phyloP scores from a whole-genome alignment of 2,329 filamentous ascomycete species.

The Chaetothyriales sp. region DNA sequence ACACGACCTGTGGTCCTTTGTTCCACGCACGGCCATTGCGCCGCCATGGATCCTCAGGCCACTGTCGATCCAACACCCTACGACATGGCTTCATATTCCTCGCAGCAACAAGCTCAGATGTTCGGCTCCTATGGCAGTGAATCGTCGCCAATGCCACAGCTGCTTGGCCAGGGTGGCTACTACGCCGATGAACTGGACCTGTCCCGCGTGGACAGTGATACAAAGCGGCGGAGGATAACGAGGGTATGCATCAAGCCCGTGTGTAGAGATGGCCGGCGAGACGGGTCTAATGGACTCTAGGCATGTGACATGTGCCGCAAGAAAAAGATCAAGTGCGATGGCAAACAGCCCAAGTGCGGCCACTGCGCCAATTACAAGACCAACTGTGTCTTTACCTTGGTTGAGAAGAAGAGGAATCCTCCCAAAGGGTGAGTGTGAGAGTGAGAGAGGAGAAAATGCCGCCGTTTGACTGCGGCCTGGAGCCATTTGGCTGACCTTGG shows the following conservation, averaged over 20 bases:
- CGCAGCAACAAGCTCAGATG: conserved; percentile 49
- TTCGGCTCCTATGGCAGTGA: conserved; percentile 50
- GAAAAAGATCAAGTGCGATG: conserved; percentile 90
- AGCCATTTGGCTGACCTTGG: background rate
- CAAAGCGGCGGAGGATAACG: conserved; percentile 78
- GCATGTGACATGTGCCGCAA: conserved; percentile 84
- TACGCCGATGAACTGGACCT: conserved; percentile 32
- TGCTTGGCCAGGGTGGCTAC: conserved; percentile 25
- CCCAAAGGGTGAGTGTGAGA: conserved; percentile 74
- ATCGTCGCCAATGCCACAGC: conserved; percentile 41
- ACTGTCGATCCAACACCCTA: conserved; percentile 25
- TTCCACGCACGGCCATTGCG: background rate
- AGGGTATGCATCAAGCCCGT: conserved; percentile 42
- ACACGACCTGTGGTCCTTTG: no score
- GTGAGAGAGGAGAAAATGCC: no score
- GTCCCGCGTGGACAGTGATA: conserved; percentile 51
- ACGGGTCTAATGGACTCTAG: conserved; percentile 27
- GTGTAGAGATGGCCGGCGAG: conserved; percentile 2
- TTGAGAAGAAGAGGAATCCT: conserved; percentile 95
- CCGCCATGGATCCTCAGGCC: conserved; percentile 11
- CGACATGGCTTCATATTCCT: conserved; percentile 41
- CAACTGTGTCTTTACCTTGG: conserved; percentile 90
- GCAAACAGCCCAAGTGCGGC: conserved; percentile 83
- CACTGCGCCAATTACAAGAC: conserved; percentile 98
- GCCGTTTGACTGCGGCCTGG: no score